Evolutionary conservation across 371 early-diverging fungal genomes (phyloP).

Genomic region (Chytridium lagenaria): DNA sequence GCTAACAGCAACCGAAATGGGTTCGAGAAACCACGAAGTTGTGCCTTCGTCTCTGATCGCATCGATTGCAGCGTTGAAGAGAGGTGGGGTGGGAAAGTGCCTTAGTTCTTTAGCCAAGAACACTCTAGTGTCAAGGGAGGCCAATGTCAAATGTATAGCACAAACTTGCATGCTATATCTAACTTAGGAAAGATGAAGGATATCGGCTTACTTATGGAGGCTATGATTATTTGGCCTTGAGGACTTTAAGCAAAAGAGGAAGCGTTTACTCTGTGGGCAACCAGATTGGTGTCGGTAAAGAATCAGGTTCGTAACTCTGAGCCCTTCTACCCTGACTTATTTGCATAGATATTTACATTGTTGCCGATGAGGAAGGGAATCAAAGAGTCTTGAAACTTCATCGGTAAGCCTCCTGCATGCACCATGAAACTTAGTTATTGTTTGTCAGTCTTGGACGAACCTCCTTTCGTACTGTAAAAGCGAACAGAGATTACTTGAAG

Average conservation of each 20-base stretch:
- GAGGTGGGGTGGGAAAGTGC: constrained; percentile 84
- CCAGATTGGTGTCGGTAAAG: constrained; percentile 99
- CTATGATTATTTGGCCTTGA: constrained; percentile 98
- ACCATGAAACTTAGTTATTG: constrained; percentile 6
- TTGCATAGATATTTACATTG: constrained; percentile 85
- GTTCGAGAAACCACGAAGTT: constrained; percentile 96
- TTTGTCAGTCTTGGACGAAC: constrained; percentile 88
- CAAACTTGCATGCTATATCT: not conserved
- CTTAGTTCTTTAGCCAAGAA: constrained; percentile 85
- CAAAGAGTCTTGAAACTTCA: constrained; percentile 93
- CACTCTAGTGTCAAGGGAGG: constrained; percentile 86
- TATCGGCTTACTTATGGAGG: constrained; percentile 99
- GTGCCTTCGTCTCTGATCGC: constrained; percentile 90
- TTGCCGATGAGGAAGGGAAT: constrained; percentile 87
- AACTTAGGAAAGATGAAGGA: constrained; percentile 76
- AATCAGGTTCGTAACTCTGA: constrained; percentile 65
- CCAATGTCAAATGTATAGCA: constrained; percentile 79
- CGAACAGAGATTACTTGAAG: constrained; percentile 95
- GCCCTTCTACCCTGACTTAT: not conserved
- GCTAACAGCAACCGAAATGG: constrained; percentile 95
- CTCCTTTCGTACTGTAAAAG: constrained; percentile 98
- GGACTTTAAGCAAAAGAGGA: constrained; percentile 88
- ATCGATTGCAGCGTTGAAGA: constrained; percentile 85
- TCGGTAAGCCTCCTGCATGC: constrained; percentile 62
- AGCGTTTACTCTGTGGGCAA: constrained; percentile 95